These are phyloP conservation scores for Coemansia sp. DNA, from an alignment of 192 early-diverging fungal genomes.

Conservation along the genomic window DNA sequence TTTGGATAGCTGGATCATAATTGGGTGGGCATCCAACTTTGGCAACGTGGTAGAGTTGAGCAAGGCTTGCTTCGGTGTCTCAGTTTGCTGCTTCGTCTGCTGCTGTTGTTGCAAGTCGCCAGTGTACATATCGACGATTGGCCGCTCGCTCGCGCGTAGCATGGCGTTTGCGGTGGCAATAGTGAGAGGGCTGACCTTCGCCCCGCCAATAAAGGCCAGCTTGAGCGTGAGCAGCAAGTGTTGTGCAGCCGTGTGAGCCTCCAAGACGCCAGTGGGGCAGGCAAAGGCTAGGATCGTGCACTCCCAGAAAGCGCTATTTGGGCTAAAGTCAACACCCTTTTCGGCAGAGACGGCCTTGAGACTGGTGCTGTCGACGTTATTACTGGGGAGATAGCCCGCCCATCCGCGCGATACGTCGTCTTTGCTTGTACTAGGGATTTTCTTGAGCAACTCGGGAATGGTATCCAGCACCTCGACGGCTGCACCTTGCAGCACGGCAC, in stretches of 20 bases:
- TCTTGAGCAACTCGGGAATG: neutral
- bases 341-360: neutral
- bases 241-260: neutral
- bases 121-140: constrained; percentile 14
- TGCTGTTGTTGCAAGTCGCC: constrained; percentile 6
- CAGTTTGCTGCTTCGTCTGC: neutral
- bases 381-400: neutral
- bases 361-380: neutral
- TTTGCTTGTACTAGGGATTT: neutral
- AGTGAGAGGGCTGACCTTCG: neutral
- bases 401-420: neutral
- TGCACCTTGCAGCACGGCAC: neutral
- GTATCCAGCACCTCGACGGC: neutral
- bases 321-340: constrained; percentile 1
- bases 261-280: neutral
- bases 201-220: constrained; percentile 7
- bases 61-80: neutral
- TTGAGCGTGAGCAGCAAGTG: constrained; percentile 19
- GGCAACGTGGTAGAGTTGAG: neutral
- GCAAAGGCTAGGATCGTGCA: constrained; percentile 13
- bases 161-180: constrained; percentile 8
- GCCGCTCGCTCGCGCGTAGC: neutral
- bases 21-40: neutral
- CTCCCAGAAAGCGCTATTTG: constrained; percentile 16
- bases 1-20: constrained; percentile 4